Conservation (phyloP, 345 rosid species). For the Salix koriyanagi region DNA sequence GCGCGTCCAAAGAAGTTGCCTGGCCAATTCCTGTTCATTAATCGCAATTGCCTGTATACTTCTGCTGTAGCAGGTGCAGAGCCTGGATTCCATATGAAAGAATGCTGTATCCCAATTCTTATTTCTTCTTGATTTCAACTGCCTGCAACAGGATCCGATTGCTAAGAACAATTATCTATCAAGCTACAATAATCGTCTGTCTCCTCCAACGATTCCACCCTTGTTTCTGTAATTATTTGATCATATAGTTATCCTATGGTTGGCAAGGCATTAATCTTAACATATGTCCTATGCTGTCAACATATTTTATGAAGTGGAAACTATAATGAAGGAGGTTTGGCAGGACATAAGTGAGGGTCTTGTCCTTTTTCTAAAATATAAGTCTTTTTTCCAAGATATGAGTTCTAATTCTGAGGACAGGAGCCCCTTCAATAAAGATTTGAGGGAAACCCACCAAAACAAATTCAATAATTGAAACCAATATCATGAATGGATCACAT, state of each 20-base stretch:
- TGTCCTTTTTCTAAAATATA: neutral
- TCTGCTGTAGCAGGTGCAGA: neutral
- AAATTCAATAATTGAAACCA: constrained; percentile 36
- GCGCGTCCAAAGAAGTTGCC: neutral
- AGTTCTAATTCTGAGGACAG: neutral
- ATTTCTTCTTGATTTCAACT: neutral
- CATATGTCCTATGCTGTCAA: neutral
- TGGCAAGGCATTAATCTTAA: neutral
- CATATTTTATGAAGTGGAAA: neutral
- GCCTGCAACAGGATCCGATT: neutral
- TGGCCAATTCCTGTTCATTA: neutral
- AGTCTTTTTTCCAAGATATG: constrained; percentile 1
- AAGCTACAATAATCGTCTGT: neutral
- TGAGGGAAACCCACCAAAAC: constrained; percentile 15
- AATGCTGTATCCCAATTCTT: neutral
- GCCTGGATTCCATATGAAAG: neutral
- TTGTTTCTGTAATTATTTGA: neutral
- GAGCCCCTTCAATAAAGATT: constrained; percentile 3
- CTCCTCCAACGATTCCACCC: neutral
- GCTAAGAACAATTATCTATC: neutral
- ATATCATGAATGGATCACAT: constrained; percentile 31
- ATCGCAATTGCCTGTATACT: neutral
- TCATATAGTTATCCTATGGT: neutral
- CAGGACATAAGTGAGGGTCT: neutral
- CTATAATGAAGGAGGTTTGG: neutral